phyloP scores from a whole-genome alignment of 768 basidiomycete species.

The Sistotremastrum suecicum region DNA sequence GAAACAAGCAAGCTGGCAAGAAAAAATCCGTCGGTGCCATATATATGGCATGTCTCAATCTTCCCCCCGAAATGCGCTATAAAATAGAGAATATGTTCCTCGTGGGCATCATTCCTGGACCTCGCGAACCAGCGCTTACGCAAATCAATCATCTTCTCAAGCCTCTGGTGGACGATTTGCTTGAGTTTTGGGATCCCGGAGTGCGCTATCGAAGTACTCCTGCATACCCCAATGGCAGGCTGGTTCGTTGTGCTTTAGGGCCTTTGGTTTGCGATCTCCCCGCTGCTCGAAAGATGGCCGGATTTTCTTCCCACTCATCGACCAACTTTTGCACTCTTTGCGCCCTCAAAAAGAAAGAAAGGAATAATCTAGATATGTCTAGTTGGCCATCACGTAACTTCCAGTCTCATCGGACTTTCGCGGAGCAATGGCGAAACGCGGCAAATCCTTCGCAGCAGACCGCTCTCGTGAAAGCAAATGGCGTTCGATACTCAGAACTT shows the following conservation, averaged over 20 bases:
- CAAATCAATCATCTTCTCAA: slow-evolving; percentile 14
- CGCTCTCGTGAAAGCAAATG: slow-evolving; percentile 2
- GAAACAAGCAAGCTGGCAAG: slow-evolving; percentile 15
- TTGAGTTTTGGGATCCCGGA: slow-evolving; percentile 17
- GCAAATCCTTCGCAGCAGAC: slow-evolving; percentile 1
- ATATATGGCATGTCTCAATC: slow-evolving; percentile 22
- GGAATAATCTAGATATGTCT: neutral
- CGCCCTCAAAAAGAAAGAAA: slow-evolving; percentile 4
- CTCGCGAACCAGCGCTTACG: slow-evolving; percentile 15
- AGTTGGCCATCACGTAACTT: slow-evolving; percentile 4
- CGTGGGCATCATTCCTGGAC: slow-evolving; percentile 22
- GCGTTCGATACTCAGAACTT: slow-evolving; percentile 15
- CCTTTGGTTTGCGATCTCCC: slow-evolving; percentile 22
- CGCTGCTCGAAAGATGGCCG: slow-evolving; percentile 10
- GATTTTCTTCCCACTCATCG: slow-evolving; percentile 10
- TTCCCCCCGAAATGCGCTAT: slow-evolving; percentile 18
- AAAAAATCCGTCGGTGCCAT: slow-evolving; percentile 17
- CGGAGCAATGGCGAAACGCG: slow-evolving; percentile 12
- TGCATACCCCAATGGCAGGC: slow-evolving; percentile 8
- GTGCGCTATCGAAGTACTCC: slow-evolving; percentile 12
- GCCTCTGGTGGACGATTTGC: slow-evolving; percentile 7
- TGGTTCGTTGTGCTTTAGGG: slow-evolving; percentile 14
- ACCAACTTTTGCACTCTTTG: slow-evolving; percentile 7
- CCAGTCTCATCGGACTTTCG: slow-evolving; percentile 4
- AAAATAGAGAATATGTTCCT: slow-evolving; percentile 21